Base-by-base conservation (phyloP, 139 green algal genomes). In the Ulvella scutata region DNA sequence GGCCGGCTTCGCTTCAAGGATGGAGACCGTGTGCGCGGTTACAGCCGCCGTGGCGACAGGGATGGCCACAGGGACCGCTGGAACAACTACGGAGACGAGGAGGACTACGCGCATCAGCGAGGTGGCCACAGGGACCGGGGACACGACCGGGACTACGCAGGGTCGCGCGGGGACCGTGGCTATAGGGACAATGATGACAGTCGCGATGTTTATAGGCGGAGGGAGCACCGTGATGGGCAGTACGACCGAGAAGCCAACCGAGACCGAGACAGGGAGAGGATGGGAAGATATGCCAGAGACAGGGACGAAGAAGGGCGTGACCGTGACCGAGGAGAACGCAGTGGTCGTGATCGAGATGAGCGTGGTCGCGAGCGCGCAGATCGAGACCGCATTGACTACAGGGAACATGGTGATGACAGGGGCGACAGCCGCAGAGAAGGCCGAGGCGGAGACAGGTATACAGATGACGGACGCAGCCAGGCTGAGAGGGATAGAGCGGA, bases 401-500 rank as follows among this genome's bases (percentile, higher is more conserved):
- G 43, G 6, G 43, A 44, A 31, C 73, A 38, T 21, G n/a, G 73
- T 2, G 35, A 72, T 4, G 28, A 21, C 40, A 13, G n/a, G 72
- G n/a, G 38, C 39, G 61, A 60, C 33, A 29, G 35, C 23, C 35
- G 38, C n/a, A 20, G 72, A 26, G 21, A 23, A 21, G 23, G 31
- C 17, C 23, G 36, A 4, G 13, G 67, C 29, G 31, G 23, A 4
- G 37, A 74, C 31, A 17, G 72, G 20, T 17, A 29, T 40, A 10
- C n/a, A 60, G 28, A 17, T 4, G 17, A 78, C 26, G 36, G 73
- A 75, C 43, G 78, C 35, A 33, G 73, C 59, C 0, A 51, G 44
- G 28, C 78, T 75, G 61, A 79, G 39, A 4, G 40, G 75, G n/a
- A 83, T 72, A 39, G 62, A 40, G 62, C 67, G 62, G 40, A 82